Percentiles rank a stretch among this genome's conserved stretches.
These are phyloP conservation scores for Priceomyces haplophilus DNA, from an alignment of 805 yeast species.

Conservation along the genomic window DNA sequence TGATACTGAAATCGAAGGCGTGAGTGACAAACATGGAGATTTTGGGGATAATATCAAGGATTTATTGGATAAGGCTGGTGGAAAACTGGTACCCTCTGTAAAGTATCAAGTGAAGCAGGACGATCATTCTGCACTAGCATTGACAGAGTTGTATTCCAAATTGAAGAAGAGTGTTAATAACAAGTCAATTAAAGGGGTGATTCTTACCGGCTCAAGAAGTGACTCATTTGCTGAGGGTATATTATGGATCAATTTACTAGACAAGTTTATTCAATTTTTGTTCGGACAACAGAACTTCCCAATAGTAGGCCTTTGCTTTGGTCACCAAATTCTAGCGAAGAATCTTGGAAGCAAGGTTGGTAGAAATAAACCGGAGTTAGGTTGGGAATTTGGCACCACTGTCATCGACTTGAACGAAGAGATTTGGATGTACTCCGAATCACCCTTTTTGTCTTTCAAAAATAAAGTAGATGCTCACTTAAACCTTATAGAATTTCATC, in stretches of 20 bases:
- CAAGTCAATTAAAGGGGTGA: slow-evolving; percentile 36
- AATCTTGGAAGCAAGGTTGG: slow-evolving; percentile 61
- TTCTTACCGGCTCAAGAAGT: slow-evolving; percentile 51
- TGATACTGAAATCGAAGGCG: slow-evolving; percentile 33
- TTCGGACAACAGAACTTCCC: slow-evolving; percentile 28
- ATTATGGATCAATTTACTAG: slow-evolving; percentile 42
- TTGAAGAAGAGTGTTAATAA: slow-evolving; percentile 24
- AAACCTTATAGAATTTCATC: slow-evolving; percentile 37
- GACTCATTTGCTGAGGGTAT: slow-evolving; percentile 43
- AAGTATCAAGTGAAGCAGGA: slow-evolving; percentile 29
- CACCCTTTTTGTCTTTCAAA: slow-evolving; percentile 29
- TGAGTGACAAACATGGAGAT: slow-evolving; percentile 42
- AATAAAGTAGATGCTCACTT: slow-evolving; percentile 34
- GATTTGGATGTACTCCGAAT: slow-evolving; percentile 22
- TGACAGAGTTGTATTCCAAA: slow-evolving; percentile 12
- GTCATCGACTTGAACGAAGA: slow-evolving; percentile 46
- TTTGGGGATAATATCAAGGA: slow-evolving; percentile 48
- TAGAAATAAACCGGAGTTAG: slow-evolving; percentile 46
- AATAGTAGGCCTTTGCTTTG: slow-evolving; percentile 75
- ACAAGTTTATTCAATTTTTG: slow-evolving; percentile 28
- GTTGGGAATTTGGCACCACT: slow-evolving; percentile 72
- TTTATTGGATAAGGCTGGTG: slow-evolving; percentile 22
- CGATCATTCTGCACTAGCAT: slow-evolving; percentile 11
- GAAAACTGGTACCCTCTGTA: slow-evolving; percentile 16
- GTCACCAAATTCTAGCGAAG: slow-evolving; percentile 76